phyloP scores from a whole-genome alignment of 805 yeast genomes.

The Priceomyces castillae region DNA sequence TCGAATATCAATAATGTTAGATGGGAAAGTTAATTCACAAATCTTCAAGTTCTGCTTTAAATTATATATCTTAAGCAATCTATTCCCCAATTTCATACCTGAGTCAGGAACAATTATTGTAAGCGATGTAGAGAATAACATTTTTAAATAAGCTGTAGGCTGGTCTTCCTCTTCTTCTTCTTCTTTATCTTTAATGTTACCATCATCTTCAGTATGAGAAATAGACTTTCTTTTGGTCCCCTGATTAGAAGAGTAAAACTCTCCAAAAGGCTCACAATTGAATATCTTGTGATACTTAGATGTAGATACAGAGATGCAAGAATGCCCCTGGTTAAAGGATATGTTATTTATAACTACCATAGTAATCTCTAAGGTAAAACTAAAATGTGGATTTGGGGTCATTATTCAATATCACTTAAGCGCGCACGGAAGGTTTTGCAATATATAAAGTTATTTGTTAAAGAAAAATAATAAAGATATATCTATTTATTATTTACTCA shows the following conservation, averaged over 20 bases:
- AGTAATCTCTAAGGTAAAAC: not conserved
- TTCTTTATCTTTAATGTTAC: conserved; percentile 7
- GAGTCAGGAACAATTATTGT: conserved; percentile 39
- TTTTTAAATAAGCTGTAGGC: conserved; percentile 35
- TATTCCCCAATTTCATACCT: conserved; percentile 19
- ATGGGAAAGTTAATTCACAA: conserved; percentile 87
- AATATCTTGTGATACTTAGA: conserved; percentile 32
- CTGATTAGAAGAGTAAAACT: conserved; percentile 30
- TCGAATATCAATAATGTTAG: conserved; percentile 65
- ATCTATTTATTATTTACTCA: conserved; percentile 16
- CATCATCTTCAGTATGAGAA: conserved; percentile 8
- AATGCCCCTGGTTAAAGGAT: conserved; percentile 42
- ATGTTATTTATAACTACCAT: conserved; percentile 32
- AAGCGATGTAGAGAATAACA: conserved; percentile 42
- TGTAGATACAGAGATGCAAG: conserved; percentile 38
- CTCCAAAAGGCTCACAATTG: conserved; percentile 48
- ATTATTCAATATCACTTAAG: not conserved
- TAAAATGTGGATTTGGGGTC: not conserved
- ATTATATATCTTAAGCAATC: conserved; percentile 38
- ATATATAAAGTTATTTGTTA: too few relatives aligned
- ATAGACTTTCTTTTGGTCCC: conserved; percentile 12
- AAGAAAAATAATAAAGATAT: not conserved
- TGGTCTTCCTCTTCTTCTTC: conserved; percentile 4
- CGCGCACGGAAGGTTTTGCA: conserved; percentile 3
- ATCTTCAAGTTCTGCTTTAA: conserved; percentile 49